phyloP scores from a whole-genome alignment of 2,329 filamentous ascomycete genomes.

The Penicillium sp. region DNA sequence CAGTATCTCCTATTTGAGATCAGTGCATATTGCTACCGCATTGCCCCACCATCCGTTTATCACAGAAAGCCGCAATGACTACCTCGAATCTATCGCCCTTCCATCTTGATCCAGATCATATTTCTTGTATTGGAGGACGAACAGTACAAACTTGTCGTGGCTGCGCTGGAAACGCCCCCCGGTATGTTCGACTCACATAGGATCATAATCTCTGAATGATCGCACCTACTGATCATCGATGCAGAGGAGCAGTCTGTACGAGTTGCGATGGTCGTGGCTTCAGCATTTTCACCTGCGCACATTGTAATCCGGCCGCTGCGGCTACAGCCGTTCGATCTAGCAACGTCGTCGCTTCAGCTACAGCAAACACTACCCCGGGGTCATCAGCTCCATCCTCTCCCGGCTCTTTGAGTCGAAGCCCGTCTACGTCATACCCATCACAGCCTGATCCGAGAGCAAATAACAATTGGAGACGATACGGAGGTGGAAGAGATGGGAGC shows the following conservation, averaged over 20 bases:
- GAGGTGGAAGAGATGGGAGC: conserved; percentile 19
- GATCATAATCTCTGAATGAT: not conserved
- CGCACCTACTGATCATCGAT: not conserved
- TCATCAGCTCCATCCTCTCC: conserved; percentile 28
- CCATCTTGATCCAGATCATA: conserved; percentile 37
- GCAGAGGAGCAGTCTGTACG: conserved; percentile 30
- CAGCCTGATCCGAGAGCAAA: conserved; percentile 15
- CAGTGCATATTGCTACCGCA: conserved; percentile 5
- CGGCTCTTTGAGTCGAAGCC: conserved; percentile 32
- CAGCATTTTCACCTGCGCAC: conserved; percentile 34
- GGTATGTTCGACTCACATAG: conserved; percentile 25
- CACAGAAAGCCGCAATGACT: conserved; percentile 22
- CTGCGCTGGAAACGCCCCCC: conserved; percentile 43
- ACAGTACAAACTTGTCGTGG: conserved; percentile 39
- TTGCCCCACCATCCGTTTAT: not conserved
- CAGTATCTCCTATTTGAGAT: conserved; percentile 1
- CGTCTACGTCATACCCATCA: conserved; percentile 31
- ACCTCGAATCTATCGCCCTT: conserved; percentile 17
- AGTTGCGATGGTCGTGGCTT: conserved; percentile 37
- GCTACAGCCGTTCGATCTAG: conserved; percentile 11
- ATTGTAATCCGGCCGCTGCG: conserved; percentile 34
- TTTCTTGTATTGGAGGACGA: conserved; percentile 38
- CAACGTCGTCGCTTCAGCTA: conserved; percentile 9
- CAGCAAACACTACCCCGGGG: conserved; percentile 21
- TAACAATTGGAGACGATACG: conserved; percentile 17